phyloP scores from a whole-genome alignment of 169 alveolate species.

The Plasmodium vinckei region DNA sequence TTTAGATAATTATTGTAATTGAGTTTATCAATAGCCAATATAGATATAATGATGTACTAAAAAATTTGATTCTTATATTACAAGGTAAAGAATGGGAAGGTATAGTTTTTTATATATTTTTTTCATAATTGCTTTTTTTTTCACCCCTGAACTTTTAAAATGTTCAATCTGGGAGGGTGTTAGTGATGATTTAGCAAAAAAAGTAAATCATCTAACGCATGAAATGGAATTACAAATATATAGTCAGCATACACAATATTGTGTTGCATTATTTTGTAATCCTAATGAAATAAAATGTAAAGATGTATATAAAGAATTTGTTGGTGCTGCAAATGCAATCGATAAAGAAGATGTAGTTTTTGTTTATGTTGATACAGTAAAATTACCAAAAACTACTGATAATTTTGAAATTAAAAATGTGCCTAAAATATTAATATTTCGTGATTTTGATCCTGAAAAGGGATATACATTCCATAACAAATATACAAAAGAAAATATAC shows the following conservation, averaged over 20 bases:
- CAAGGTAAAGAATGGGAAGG: too few relatives aligned
- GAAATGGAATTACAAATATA: constrained; percentile 69
- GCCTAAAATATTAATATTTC: constrained; percentile 59
- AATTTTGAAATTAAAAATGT: constrained; percentile 44
- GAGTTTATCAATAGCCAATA: too few relatives aligned
- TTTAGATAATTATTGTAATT: neutral
- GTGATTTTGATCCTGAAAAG: constrained; percentile 73
- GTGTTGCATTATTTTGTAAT: constrained; percentile 74
- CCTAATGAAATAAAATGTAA: constrained; percentile 35
- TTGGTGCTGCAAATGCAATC: constrained; percentile 47
- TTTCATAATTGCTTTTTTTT: neutral
- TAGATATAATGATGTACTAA: too few relatives aligned
- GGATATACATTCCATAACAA: constrained; percentile 55
- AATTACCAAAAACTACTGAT: constrained; percentile 58
- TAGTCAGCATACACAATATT: constrained; percentile 58
- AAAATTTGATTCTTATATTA: neutral
- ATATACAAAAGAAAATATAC: constrained; percentile 70
- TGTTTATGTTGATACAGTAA: constrained; percentile 55
- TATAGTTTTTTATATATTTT: neutral
- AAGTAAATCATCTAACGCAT: constrained; percentile 69
- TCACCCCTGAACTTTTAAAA: neutral
- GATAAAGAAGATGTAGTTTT: constrained; percentile 28
- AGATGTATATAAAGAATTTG: constrained; percentile 60
- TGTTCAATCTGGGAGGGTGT: constrained; percentile 42
- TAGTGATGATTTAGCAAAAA: constrained; percentile 36